Evolutionary conservation across 2,329 filamentous ascomycete species (phyloP).

Genomic region (Aspergillus bombycis): DNA sequence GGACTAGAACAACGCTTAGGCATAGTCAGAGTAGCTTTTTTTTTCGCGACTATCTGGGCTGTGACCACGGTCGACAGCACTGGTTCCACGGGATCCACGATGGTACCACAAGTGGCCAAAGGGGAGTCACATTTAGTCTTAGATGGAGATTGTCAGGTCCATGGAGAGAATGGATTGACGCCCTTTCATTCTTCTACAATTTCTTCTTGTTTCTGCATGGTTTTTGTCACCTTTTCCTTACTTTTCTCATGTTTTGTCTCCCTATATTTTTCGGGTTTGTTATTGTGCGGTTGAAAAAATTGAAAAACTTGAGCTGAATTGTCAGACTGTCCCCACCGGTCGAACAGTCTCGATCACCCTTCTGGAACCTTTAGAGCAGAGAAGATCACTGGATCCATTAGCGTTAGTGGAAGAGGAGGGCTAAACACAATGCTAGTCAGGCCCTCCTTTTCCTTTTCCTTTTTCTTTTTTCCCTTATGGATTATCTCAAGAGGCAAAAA

Average conservation of each 20-base stretch:
- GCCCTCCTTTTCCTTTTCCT: neutral
- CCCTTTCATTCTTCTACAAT: neutral
- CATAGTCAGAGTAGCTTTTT: conserved; percentile 14
- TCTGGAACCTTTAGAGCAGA: conserved; percentile 19
- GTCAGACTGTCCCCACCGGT: neutral
- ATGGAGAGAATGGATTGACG: neutral
- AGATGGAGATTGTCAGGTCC: neutral
- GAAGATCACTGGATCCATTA: conserved; percentile 9
- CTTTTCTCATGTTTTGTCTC: neutral
- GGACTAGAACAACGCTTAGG: conserved; percentile 17
- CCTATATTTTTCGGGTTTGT: neutral
- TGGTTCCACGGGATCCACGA: conserved; percentile 29
- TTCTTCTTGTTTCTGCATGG: neutral
- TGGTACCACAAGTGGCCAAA: conserved; percentile 26
- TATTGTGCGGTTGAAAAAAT: neutral
- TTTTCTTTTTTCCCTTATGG: neutral
- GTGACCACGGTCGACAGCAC: conserved; percentile 18
- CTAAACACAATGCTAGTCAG: neutral
- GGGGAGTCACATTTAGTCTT: conserved; percentile 12
- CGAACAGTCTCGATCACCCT: conserved; percentile 17
- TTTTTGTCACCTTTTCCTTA: neutral
- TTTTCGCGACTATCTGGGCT: conserved; percentile 18
- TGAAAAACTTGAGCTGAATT: neutral
- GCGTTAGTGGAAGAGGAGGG: neutral
- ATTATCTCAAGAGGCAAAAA: conserved; percentile 15